Evolutionary conservation across 495 filamentous ascomycete species (phyloP).

Genomic region (Xylaria cubensis): DNA sequence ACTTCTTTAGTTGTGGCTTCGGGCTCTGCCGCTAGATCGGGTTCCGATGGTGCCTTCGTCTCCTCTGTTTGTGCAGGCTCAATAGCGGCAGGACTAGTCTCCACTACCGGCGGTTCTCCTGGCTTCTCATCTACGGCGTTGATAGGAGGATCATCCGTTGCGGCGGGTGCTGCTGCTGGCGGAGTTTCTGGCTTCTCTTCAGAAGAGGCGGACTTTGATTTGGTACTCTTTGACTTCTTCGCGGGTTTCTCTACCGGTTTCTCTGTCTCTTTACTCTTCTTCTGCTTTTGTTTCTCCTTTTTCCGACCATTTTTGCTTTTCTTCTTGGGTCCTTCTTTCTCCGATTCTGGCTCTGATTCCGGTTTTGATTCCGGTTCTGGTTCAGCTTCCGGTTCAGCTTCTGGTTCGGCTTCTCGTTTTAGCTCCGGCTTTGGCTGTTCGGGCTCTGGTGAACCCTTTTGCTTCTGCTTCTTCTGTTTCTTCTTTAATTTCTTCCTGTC

Average conservation of each 20-base stretch:
- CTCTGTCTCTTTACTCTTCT: constrained; percentile 32
- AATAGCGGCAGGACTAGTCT: constrained; percentile 9
- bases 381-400: background rate
- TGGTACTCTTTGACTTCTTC: constrained; percentile 41
- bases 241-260: constrained; percentile 33
- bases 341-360: constrained; percentile 7
- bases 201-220: constrained; percentile 37
- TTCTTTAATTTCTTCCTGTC: constrained; percentile 34
- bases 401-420: background rate
- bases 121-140: constrained; percentile 28
- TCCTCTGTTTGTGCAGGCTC: constrained; percentile 29
- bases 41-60: constrained; percentile 30
- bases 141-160: constrained; percentile 30
- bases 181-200: constrained; percentile 26
- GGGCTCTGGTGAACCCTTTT: constrained; percentile 3
- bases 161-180: constrained; percentile 21
- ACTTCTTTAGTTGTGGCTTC: constrained; percentile 27
- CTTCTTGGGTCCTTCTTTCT: constrained; percentile 9
- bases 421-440: constrained; percentile 19
- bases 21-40: constrained; percentile 25
- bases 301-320: constrained; percentile 8
- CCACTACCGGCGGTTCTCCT: constrained; percentile 23
- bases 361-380: background rate
- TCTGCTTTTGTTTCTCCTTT: constrained; percentile 30
- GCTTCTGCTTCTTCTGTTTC: background rate